Percentiles rank a stretch among this genome's conserved stretches.
These are phyloP conservation scores for Fusarium scirpi DNA, from an alignment of 2,329 filamentous ascomycete species.

Conservation along the genomic window DNA sequence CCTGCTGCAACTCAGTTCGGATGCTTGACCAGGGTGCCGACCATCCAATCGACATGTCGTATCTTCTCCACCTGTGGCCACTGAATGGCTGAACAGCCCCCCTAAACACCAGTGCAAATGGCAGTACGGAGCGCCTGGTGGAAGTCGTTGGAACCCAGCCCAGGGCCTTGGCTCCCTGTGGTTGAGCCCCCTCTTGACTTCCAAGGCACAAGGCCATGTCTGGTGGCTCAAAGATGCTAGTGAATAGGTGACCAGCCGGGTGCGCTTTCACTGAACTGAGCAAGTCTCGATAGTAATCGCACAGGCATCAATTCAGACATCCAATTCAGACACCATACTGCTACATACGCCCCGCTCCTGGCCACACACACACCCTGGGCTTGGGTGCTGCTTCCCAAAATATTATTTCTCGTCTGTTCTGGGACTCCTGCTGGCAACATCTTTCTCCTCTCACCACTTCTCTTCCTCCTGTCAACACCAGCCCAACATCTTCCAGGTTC, in stretches of 20 bases:
- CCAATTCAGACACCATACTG: conserved; percentile 35
- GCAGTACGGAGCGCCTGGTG: conserved; percentile 36
- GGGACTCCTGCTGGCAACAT: conserved; percentile 43
- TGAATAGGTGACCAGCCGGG: conserved; percentile 23
- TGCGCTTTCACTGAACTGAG: conserved; percentile 32
- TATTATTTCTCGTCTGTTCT: conserved; percentile 56
- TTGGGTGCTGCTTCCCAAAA: conserved; percentile 53
- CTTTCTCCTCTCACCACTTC: conserved; percentile 45
- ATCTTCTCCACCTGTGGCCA: conserved; percentile 40
- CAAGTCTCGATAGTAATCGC: conserved; percentile 45
- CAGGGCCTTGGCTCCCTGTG: conserved; percentile 44
- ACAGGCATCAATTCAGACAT: conserved; percentile 49
- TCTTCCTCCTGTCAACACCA: conserved; percentile 34
- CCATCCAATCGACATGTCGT: conserved; percentile 35
- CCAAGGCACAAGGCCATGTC: conserved; percentile 37
- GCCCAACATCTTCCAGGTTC: conserved; percentile 20
- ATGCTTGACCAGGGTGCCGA: conserved; percentile 40
- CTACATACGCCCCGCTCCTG: conserved; percentile 45
- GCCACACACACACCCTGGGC: conserved; percentile 47
- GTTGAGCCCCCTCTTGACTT: conserved; percentile 37
- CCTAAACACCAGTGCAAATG: conserved; percentile 25
- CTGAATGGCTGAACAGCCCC: conserved; percentile 36
- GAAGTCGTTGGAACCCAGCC: conserved; percentile 47
- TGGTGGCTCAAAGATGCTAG: conserved; percentile 33
- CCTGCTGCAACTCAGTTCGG: conserved; percentile 44